Percentiles rank a stretch among this genome's conserved stretches.
phyloP scores from a whole-genome alignment of 108 stramenopile genomes.

The Cyclotella kingstonii region DNA sequence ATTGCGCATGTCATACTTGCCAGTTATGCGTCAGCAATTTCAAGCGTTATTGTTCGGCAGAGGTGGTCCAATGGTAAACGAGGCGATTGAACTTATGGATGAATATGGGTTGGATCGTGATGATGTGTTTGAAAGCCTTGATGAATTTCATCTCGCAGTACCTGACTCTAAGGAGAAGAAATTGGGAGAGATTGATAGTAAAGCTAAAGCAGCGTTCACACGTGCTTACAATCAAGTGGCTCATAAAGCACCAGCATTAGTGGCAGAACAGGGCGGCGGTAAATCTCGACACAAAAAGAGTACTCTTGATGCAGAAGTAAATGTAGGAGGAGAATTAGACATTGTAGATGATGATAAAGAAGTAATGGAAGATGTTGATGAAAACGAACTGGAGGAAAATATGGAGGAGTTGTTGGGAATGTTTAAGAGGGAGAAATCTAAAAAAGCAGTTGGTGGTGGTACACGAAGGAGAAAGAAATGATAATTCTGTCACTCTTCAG shows the following conservation, averaged over 20 bases:
- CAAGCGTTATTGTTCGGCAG: slow-evolving; percentile 53
- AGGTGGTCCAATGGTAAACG: slow-evolving; percentile 45
- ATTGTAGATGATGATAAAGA: slow-evolving; percentile 53
- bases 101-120: slow-evolving; percentile 92
- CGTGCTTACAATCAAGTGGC: slow-evolving; percentile 73
- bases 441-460: not conserved
- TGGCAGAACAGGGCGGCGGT: slow-evolving; percentile 65
- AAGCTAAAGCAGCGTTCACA: slow-evolving; percentile 84
- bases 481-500: too few species aligned
- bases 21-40: slow-evolving; percentile 65
- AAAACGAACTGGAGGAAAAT: slow-evolving; percentile 47
- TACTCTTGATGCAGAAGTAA: slow-evolving; percentile 11
- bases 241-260: slow-evolving; percentile 84
- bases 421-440: slow-evolving; percentile 27
- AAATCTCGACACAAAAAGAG: slow-evolving; percentile 36
- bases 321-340: slow-evolving; percentile 35
- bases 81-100: slow-evolving; percentile 86
- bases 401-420: slow-evolving; percentile 23
- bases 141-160: slow-evolving; percentile 63
- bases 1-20: slow-evolving; percentile 80
- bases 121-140: slow-evolving; percentile 91
- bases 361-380: slow-evolving; percentile 35
- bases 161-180: slow-evolving; percentile 36
- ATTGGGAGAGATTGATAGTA: slow-evolving; percentile 78
- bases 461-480: slow-evolving; percentile 1